Evolutionary conservation across 345 rosid species (phyloP).

Genomic region (Eucalyptus curtisii): DNA sequence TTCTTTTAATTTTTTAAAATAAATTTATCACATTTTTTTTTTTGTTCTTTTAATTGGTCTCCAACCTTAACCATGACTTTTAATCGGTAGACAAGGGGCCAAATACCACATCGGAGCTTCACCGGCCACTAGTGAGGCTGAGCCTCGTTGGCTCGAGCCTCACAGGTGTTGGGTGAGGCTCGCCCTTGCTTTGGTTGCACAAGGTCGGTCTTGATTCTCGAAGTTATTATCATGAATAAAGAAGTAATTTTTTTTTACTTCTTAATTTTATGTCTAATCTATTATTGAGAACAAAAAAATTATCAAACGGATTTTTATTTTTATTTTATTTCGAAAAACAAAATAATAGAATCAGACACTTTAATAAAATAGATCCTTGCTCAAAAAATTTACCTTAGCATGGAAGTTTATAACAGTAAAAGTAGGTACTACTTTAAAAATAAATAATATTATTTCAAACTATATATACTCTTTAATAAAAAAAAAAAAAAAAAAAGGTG

Average conservation of each 20-base stretch:
- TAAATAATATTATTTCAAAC: no score
- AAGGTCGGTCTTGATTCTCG: fast-evolving
- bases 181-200: fast-evolving
- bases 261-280: no score
- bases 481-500: not conserved
- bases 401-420: not conserved
- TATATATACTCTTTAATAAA: not conserved
- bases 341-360: no score
- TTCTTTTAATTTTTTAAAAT: fast-evolving
- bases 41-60: fast-evolving
- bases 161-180: fast-evolving
- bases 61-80: fast-evolving
- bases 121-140: fast-evolving
- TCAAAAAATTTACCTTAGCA: not conserved
- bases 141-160: fast-evolving
- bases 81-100: fast-evolving
- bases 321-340: fast-evolving
- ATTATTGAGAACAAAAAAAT: fast-evolving
- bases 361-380: no score
- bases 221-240: fast-evolving
- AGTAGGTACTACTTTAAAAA: not conserved
- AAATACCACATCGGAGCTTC: fast-evolving
- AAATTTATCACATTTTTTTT: fast-evolving
- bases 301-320: fast-evolving
- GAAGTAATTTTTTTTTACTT: no score